Evolutionary conservation across 805 yeast genomes (phyloP).

Genomic region (Zygosaccharomyces bailii): DNA sequence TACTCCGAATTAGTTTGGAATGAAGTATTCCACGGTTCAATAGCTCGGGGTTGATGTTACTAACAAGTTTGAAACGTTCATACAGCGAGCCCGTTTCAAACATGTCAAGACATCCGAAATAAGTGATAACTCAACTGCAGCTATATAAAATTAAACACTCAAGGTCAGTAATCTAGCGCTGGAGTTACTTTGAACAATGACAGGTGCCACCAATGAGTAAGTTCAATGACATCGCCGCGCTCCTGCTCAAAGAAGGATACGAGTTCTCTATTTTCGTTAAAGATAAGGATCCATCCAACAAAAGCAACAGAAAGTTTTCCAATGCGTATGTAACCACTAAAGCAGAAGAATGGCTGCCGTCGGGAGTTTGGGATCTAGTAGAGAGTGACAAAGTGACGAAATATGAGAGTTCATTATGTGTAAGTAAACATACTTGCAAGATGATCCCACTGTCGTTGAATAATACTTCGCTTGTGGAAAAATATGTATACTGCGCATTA

Average conservation of each 20-base stretch:
- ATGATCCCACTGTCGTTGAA: conserved; percentile 9
- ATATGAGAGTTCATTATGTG: conserved; percentile 3
- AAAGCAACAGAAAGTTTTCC: conserved; percentile 5
- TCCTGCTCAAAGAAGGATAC: conserved; percentile 13
- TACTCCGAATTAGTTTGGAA: neutral
- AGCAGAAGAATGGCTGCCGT: conserved; percentile 12
- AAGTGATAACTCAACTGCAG: neutral
- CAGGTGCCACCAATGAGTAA: conserved; percentile 3
- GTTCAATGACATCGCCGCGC: conserved; percentile 12
- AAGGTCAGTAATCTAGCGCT: neutral
- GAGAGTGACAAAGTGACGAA: conserved; percentile 12
- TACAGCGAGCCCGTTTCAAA: conserved; percentile 6
- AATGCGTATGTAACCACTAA: conserved; percentile 13
- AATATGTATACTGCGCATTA: conserved; percentile 28
- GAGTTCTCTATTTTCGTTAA: conserved; percentile 18
- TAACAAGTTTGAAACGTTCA: conserved; percentile 10
- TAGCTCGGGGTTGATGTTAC: conserved; percentile 1
- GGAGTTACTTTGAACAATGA: no score
- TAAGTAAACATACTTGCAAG: conserved; percentile 1
- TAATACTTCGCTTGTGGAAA: conserved; percentile 7
- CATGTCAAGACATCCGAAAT: no score
- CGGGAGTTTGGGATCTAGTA: conserved; percentile 14
- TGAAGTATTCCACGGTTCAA: conserved; percentile 7
- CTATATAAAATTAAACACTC: neutral
- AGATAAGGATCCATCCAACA: conserved; percentile 1